These are phyloP conservation scores for Neopestalotiopsis rosae DNA, from an alignment of 2,329 filamentous ascomycete genomes.

Conservation along the genomic window DNA sequence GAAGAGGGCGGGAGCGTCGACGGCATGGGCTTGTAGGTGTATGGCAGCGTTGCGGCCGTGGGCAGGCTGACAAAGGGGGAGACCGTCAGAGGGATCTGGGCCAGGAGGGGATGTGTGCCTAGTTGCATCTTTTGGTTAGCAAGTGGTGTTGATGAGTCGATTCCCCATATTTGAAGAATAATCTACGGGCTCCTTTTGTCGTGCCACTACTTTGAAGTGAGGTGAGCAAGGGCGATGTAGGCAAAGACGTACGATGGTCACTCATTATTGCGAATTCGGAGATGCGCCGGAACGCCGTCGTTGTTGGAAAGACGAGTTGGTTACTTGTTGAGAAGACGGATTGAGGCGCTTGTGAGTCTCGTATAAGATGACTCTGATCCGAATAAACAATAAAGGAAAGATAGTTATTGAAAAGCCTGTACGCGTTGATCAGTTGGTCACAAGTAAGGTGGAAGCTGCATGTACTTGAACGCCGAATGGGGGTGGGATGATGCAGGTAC, in stretches of 20 bases:
- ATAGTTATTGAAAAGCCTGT: no score
- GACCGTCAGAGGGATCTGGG: slow-evolving; percentile 90
- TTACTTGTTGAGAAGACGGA: not conserved
- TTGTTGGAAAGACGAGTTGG: not conserved
- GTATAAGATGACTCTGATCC: not conserved
- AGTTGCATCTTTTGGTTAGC: slow-evolving; percentile 1
- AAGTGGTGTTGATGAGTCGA: slow-evolving; percentile 22
- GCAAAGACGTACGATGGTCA: slow-evolving; percentile 41
- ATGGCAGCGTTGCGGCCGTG: slow-evolving; percentile 87
- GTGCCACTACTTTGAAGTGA: not conserved
- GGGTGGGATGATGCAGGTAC: not conserved
- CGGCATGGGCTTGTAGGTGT: slow-evolving; percentile 91
- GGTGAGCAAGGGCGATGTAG: not conserved
- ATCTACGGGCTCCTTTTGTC: not conserved
- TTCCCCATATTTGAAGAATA: not conserved
- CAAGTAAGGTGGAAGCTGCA: not conserved
- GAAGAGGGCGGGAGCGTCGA: slow-evolving; percentile 81
- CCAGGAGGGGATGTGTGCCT: slow-evolving; percentile 85
- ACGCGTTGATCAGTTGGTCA: not conserved
- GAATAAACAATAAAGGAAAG: not conserved
- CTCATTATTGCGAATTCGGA: slow-evolving; percentile 39
- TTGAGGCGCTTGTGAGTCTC: not conserved
- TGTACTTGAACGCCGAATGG: not conserved
- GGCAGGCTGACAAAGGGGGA: slow-evolving; percentile 94
- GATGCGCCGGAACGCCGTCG: not conserved